A percentile compares a stretch with the other conserved stretches of the same genome.
These are phyloP conservation scores for Didymella arachidicola DNA, from an alignment of 2,329 filamentous ascomycete genomes.

Conservation along the genomic window DNA sequence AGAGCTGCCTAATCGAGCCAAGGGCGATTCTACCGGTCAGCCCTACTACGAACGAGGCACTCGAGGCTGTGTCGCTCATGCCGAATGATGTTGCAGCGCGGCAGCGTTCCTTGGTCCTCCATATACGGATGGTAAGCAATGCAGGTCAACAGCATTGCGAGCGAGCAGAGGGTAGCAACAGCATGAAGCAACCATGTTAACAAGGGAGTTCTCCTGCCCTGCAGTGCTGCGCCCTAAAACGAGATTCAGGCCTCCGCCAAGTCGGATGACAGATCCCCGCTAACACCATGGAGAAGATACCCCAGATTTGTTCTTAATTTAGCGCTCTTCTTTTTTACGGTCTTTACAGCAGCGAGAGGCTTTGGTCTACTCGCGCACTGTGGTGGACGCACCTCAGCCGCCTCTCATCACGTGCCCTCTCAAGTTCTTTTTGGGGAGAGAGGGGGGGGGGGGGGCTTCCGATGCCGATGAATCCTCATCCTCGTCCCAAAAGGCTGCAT, in stretches of 20 bases:
- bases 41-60: not conserved
- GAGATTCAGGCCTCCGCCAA: not conserved
- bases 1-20: not conserved
- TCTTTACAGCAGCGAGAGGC: too few relatives aligned
- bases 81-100: conserved; percentile 1
- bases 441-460: not conserved
- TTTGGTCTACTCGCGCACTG: too few relatives aligned
- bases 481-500: too few relatives aligned
- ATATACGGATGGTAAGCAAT: not conserved
- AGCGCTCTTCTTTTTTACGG: not conserved
- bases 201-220: not conserved
- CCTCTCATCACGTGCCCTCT: too few relatives aligned
- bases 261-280: not conserved
- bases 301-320: not conserved
- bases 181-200: not conserved
- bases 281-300: not conserved
- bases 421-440: too few relatives aligned
- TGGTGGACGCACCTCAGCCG: too few relatives aligned
- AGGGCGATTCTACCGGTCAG: not conserved
- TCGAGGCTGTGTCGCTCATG: not conserved
- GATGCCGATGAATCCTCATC: too few relatives aligned
- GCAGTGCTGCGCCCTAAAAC: not conserved
- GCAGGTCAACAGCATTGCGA: not conserved
- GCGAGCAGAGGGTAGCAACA: not conserved
- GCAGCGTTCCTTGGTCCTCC: not conserved